Evolutionary conservation across 148 eudicot species (phyloP), one percentile per base, ranked within the genome.

Genomic region (Limonium bicolor): DNA sequence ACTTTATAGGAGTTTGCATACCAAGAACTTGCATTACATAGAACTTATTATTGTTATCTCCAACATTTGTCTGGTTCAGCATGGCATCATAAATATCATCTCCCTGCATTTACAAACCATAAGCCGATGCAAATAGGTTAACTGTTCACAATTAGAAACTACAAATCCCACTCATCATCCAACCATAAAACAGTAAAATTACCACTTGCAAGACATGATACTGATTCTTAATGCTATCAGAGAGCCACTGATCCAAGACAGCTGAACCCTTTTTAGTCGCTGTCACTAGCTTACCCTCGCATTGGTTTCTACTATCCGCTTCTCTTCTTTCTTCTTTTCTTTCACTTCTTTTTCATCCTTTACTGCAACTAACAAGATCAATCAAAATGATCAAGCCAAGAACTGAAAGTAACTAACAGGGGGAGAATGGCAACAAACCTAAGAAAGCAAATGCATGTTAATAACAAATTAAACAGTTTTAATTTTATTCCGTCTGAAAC

Each of bases 61-160:
- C 88, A 29, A 90, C 82, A 73, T 90, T 90, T 53, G 94, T 90
- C 80, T 90, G 99, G 62, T 90, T 90, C 77, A 90, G 63, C 76
- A 76, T 90, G 54, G 99, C 95, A 78, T 90, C 99, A 61, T 90
- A 90, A 32, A 80, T 73, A 21, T 60, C 95, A 71, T 65, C 75
- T 15, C 78, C 95, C 99, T 90, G 56, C 50, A 59, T 20, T n/a
- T n/a, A n/a, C n/a, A n/a, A n/a, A n/a, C n/a, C n/a, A n/a, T n/a
- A n/a, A n/a, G n/a, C n/a, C n/a, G n/a, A n/a, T n/a, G n/a, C n/a
- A n/a, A n/a, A n/a, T 10, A 39, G 20, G 12, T 12, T 8, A n/a
- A 39, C 19, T 2, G 21, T 9, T 25, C 23, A 39, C 21, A 25
- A 7, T 8, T 7, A 27, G n/a, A 43, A 24, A 11, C 16, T 31